Evolutionary conservation across 768 basidiomycete genomes (phyloP).

Genomic region (Boletales sp.): DNA sequence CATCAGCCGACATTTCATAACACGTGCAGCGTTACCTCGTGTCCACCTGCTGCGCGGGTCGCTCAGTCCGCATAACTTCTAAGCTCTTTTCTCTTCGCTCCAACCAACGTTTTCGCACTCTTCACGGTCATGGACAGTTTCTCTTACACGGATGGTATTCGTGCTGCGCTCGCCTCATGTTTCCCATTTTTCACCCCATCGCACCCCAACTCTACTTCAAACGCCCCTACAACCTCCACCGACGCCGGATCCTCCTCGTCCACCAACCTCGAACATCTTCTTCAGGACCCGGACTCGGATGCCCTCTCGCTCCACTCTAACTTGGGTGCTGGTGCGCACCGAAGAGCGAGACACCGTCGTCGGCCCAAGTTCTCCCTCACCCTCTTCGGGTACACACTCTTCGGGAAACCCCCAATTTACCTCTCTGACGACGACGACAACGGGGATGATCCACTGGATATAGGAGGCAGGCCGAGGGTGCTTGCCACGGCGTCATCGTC

Average conservation of each 20-base stretch:
- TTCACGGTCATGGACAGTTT: slow-evolving; percentile 38
- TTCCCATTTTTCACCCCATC: slow-evolving; percentile 50
- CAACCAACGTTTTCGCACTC: too few species aligned
- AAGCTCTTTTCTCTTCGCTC: too few species aligned
- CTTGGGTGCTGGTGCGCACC: slow-evolving; percentile 34
- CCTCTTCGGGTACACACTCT: slow-evolving; percentile 64
- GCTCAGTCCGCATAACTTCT: neutral
- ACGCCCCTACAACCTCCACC: slow-evolving; percentile 11
- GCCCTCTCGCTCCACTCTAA: slow-evolving; percentile 68
- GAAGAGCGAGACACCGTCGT: slow-evolving; percentile 33
- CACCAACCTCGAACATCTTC: slow-evolving; percentile 46
- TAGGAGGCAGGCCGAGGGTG: slow-evolving; percentile 18
- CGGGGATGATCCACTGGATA: slow-evolving; percentile 25
- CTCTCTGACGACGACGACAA: slow-evolving; percentile 54
- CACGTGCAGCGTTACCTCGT: neutral
- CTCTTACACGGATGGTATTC: slow-evolving; percentile 62
- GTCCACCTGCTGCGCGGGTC: neutral
- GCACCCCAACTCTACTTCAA: slow-evolving; percentile 30
- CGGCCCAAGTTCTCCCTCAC: slow-evolving; percentile 40
- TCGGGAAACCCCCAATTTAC: slow-evolving; percentile 60
- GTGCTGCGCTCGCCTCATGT: slow-evolving; percentile 57
- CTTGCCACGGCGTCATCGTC: slow-evolving; percentile 30
- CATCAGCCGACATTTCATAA: too few species aligned
- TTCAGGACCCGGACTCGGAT: slow-evolving; percentile 52
- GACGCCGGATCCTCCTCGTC: slow-evolving; percentile 4